phyloP scores from a whole-genome alignment of 2,329 filamentous ascomycete genomes.

The Colletotrichum liaoningense region DNA sequence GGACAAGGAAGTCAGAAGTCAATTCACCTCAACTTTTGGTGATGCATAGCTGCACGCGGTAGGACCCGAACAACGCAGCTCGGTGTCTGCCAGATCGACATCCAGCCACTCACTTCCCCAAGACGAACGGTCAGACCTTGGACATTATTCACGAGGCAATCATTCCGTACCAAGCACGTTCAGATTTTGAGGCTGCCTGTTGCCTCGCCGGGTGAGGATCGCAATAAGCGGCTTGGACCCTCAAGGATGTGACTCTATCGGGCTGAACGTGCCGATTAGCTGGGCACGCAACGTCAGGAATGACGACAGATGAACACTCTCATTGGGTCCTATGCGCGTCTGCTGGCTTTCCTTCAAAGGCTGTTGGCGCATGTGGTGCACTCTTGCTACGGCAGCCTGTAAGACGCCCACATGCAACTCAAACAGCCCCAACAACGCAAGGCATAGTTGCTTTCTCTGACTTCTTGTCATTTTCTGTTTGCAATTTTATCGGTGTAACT shows the following conservation, averaged over 20 bases:
- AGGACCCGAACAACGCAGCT: background rate
- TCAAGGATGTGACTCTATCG: slow-evolving; percentile 7
- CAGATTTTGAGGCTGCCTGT: background rate
- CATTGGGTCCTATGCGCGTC: slow-evolving; percentile 9
- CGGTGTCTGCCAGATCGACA: background rate
- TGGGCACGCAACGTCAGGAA: slow-evolving; percentile 24
- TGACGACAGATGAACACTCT: slow-evolving; percentile 4
- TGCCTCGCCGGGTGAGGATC: background rate
- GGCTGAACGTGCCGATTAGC: slow-evolving; percentile 25
- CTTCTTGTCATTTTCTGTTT: background rate
- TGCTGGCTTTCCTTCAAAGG: background rate
- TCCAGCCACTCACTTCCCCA: background rate
- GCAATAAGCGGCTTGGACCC: background rate
- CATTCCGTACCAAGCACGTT: background rate
- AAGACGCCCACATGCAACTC: slow-evolving; percentile 3
- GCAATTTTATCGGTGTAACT: background rate
- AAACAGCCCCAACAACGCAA: background rate
- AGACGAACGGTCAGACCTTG: background rate
- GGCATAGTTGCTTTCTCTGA: background rate
- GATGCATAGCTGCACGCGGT: background rate
- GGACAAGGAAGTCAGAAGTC: background rate
- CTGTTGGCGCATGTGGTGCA: background rate
- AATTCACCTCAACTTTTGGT: background rate
- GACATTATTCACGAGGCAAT: background rate
- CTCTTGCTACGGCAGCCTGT: background rate